A percentile compares a stretch with the other conserved stretches of the same genome.
phyloP scores from a whole-genome alignment of 208 protist genomes.

The Crithidia thermophila region DNA sequence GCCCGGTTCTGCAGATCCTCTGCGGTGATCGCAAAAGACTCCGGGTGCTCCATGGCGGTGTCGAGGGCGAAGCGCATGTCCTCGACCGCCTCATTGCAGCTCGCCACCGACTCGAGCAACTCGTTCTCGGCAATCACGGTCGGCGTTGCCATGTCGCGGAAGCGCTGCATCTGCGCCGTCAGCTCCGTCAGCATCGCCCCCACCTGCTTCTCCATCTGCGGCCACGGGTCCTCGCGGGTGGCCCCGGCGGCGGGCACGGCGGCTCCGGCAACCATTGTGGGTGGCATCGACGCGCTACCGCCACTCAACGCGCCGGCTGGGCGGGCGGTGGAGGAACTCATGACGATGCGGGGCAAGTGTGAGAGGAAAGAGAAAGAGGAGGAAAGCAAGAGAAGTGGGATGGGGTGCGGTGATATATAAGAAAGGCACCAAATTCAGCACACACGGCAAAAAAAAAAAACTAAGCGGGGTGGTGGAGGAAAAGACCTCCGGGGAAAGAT shows the following conservation, averaged over 20 bases:
- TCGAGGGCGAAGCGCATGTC: slow-evolving; percentile 84
- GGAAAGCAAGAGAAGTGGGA: not conserved
- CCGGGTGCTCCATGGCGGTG: slow-evolving; percentile 78
- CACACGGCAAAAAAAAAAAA: no score
- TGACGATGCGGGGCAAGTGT: not conserved
- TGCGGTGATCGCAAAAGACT: slow-evolving; percentile 71
- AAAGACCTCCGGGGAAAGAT: no score
- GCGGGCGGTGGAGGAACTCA: not conserved
- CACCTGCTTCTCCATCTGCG: slow-evolving; percentile 81
- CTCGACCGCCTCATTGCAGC: slow-evolving; percentile 63
- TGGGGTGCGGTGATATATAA: not conserved
- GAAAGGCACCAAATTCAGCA: no score
- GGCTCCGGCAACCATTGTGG: not conserved
- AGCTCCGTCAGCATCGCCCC: slow-evolving; percentile 71
- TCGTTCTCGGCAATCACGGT: slow-evolving; percentile 78
- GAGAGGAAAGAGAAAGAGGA: no score
- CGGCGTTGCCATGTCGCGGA: slow-evolving; percentile 42
- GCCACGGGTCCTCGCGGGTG: slow-evolving; percentile 78
- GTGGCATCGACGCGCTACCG: not conserved
- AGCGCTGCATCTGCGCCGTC: slow-evolving; percentile 57
- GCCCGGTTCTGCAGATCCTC: slow-evolving; percentile 73
- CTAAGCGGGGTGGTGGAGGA: no score
- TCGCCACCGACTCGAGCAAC: slow-evolving; percentile 65
- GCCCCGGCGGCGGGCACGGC: slow-evolving; percentile 1
- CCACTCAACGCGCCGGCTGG: not conserved